Evolutionary conservation across 2,329 filamentous ascomycete genomes (phyloP), one percentile per base, ranked within the genome.

Genomic region (Beauveria rudraprayagi): DNA sequence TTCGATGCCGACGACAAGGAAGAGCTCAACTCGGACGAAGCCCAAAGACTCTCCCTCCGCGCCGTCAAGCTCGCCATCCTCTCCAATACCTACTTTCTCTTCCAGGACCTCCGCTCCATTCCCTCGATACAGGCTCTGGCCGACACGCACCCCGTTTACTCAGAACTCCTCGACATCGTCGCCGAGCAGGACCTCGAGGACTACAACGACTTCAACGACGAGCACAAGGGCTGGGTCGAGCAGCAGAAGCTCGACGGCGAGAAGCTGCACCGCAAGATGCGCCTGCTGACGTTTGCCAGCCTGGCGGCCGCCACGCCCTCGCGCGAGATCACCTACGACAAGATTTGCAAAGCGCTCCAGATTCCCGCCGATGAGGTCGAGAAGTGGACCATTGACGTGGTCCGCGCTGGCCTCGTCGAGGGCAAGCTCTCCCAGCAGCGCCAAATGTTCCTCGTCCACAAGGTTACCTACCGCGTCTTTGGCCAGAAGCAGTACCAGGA

Each of bases 371-470:
- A 90, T 65, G 91, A 97, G 65, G 91, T 97, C 47, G 94, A 99
- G 82, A 89, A 93, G 83, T 99, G 94, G 94, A 91, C 95, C 67
- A 99, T 99, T 70, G 94, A 99, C 74, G 92, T 95, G 67, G 97
- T 99, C 77, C 91, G 94, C 67, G 91, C 92, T 53, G 92, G 92
- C 40, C 86, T 99, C 43, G 91, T 99, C 57, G 94, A 99, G 80
- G 94, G 94, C 73, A 96, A 96, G 78, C 86, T 99, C 67, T 94
- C 90, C 62, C 94, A 99, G 79, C 84, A 93, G 73, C 92, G 91
- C 74, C 85, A 91, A 73, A 90, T 93, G 65, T 97, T 99, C 83
- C 83, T 97, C 59, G 91, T 99, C 64, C 94, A 99, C 82, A 87
- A 94, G 73, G 91, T 91, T 69, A 96, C 92, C 63, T 97, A 97